Evolutionary conservation across 176 grass and related monocot species (phyloP).

Genomic region (Eleusine indica): DNA sequence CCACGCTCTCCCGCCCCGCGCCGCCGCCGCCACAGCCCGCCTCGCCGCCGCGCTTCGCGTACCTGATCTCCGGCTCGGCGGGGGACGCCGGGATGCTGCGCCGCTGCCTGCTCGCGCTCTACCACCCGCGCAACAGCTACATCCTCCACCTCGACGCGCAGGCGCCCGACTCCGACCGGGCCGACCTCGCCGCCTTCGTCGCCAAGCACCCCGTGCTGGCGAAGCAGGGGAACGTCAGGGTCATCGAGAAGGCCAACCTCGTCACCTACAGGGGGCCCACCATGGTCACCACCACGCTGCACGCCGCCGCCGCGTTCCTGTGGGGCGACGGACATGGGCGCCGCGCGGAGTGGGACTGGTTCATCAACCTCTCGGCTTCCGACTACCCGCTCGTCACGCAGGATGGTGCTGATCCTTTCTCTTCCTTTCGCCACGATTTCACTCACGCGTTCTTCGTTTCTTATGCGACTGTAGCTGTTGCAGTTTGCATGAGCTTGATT

Average conservation of each 20-base stretch:
- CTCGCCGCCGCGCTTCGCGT: constrained; percentile 56
- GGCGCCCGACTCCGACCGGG: constrained; percentile 58
- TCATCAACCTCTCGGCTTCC: constrained; percentile 85
- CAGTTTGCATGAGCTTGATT: background rate
- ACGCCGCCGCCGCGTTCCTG: constrained; percentile 63
- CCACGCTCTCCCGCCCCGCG: constrained; percentile 29
- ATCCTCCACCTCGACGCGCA: constrained; percentile 83
- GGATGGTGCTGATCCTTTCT: constrained; percentile 51
- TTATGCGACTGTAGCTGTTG: background rate
- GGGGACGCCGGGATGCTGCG: constrained; percentile 62
- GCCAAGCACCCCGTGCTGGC: constrained; percentile 54
- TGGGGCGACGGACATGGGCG: constrained; percentile 35
- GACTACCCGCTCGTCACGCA: constrained; percentile 87
- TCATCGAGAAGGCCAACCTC: constrained; percentile 77
- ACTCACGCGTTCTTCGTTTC: background rate
- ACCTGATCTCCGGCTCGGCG: constrained; percentile 66
- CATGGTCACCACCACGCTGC: constrained; percentile 91
- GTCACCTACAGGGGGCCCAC: constrained; percentile 86
- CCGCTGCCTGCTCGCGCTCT: constrained; percentile 64
- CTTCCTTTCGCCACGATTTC: background rate
- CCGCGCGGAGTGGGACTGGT: constrained; percentile 70
- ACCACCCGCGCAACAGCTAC: constrained; percentile 83
- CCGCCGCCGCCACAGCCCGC: background rate
- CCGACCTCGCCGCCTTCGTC: constrained; percentile 49
- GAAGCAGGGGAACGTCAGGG: constrained; percentile 51